These are phyloP conservation scores for Xylaria telfairii DNA, from an alignment of 495 filamentous ascomycete species.

Conservation along the genomic window DNA sequence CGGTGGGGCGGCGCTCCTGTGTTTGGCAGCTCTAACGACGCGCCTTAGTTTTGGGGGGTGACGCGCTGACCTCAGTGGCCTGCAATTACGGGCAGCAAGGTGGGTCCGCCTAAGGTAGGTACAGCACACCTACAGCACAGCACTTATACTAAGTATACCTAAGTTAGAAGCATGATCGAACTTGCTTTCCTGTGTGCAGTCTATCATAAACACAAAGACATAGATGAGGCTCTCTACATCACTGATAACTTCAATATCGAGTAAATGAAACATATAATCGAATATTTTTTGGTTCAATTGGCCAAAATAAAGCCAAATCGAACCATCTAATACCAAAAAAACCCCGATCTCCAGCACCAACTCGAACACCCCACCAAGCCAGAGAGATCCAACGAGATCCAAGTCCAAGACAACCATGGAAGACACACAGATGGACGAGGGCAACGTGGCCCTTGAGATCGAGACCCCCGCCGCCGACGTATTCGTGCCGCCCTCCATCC, in stretches of 20 bases:
- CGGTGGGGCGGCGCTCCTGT: slow-evolving; percentile 8
- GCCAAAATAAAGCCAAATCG: background rate
- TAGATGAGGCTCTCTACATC: background rate
- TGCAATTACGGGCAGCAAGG: background rate
- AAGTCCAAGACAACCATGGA: slow-evolving; percentile 45
- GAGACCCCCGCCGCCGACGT: slow-evolving; percentile 63
- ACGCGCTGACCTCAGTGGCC: background rate
- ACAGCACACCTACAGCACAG: background rate
- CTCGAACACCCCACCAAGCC: slow-evolving; percentile 5
- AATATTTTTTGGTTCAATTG: background rate
- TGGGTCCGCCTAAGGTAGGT: background rate
- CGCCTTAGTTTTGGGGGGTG: slow-evolving; percentile 4
- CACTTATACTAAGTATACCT: no score
- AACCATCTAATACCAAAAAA: background rate
- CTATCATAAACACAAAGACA: background rate
- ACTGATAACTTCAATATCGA: background rate
- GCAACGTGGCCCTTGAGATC: slow-evolving; percentile 46
- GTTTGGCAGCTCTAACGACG: slow-evolving; percentile 11
- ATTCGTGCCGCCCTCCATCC: slow-evolving; percentile 83
- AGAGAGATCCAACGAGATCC: background rate
- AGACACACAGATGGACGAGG: slow-evolving; percentile 52
- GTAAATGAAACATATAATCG: background rate
- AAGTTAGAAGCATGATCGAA: background rate
- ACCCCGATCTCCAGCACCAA: background rate
- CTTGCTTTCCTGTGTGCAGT: background rate